A percentile compares a stretch with the other conserved stretches of the same genome.
Evolutionary conservation across 1,284 basidiomycete genomes (phyloP).

Genomic region (Trichosporon ovoides): DNA sequence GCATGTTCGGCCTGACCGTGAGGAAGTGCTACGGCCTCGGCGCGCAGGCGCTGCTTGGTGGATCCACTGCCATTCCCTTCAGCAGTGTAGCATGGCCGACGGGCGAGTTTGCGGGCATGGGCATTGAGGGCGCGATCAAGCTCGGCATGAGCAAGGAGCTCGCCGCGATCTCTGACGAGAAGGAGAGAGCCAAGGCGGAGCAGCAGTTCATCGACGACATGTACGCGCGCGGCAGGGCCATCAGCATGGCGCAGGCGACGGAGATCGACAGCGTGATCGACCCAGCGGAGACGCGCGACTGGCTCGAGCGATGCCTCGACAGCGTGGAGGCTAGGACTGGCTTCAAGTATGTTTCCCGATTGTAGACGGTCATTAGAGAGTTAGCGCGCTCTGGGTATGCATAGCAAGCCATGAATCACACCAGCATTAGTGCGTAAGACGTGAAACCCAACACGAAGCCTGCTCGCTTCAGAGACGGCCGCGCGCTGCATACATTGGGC

Average conservation of each 20-base stretch:
- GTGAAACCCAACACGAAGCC: background rate
- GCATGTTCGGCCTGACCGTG: slow-evolving; percentile 19
- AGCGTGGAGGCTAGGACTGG: slow-evolving; percentile 12
- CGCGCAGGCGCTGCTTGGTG: slow-evolving; percentile 21
- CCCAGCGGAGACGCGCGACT: slow-evolving; percentile 21
- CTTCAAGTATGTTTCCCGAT: slow-evolving; percentile 1
- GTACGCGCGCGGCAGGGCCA: slow-evolving; percentile 17
- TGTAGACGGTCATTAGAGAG: slow-evolving; percentile 25
- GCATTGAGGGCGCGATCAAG: slow-evolving; percentile 23
- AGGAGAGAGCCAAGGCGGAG: slow-evolving; percentile 12
- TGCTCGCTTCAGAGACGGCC: too few relatives aligned
- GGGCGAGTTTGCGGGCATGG: slow-evolving; percentile 24
- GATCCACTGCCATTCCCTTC: slow-evolving; percentile 16
- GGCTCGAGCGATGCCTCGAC: slow-evolving; percentile 15
- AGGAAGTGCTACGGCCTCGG: slow-evolving; percentile 23
- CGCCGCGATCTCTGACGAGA: slow-evolving; percentile 13
- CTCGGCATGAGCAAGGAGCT: slow-evolving; percentile 23
- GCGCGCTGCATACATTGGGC: too few relatives aligned
- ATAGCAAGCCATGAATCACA: background rate
- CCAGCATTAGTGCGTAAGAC: background rate
- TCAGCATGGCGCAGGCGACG: slow-evolving; percentile 21
- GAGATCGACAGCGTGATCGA: slow-evolving; percentile 23
- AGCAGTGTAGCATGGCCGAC: slow-evolving; percentile 17
- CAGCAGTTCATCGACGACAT: slow-evolving; percentile 21
- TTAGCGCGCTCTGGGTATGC: background rate